Evolutionary conservation across 139 green algal genomes (phyloP).

Genomic region (Picochlorum costavermella): DNA sequence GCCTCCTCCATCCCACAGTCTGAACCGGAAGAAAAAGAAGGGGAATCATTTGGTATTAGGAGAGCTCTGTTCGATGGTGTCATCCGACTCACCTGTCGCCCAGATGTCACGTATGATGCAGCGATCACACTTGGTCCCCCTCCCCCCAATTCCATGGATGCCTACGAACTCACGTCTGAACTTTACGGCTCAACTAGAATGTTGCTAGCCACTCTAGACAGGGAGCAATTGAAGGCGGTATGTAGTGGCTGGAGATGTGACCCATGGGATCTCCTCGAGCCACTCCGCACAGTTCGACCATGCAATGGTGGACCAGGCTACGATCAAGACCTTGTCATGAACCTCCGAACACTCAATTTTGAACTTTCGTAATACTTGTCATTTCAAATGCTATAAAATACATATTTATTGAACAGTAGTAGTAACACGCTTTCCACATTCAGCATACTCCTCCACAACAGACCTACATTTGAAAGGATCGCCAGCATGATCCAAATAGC

Average conservation of each 20-base stretch:
- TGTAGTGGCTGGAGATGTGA: conserved; percentile 32
- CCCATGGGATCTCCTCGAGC: conserved; percentile 30
- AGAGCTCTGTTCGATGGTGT: conserved; percentile 32
- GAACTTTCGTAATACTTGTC: conserved; percentile 13
- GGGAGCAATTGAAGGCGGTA: conserved; percentile 27
- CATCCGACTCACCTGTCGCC: conserved; percentile 26
- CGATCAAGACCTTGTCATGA: conserved; percentile 21
- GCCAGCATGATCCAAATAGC: conserved; percentile 12
- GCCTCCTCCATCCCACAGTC: not conserved
- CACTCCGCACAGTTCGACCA: conserved; percentile 18
- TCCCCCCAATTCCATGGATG: not conserved
- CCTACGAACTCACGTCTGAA: conserved; percentile 21
- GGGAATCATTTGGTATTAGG: conserved; percentile 15
- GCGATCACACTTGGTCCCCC: conserved; percentile 14
- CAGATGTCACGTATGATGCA: conserved; percentile 31
- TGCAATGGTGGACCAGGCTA: conserved; percentile 27
- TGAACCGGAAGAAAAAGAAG: not conserved
- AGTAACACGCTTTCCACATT: conserved; percentile 6
- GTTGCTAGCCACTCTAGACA: conserved; percentile 30
- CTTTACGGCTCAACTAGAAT: conserved; percentile 34
- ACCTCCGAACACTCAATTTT: conserved; percentile 31
- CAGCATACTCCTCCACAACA: conserved; percentile 19
- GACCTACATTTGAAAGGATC: conserved; percentile 17
- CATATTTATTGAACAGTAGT: not conserved
- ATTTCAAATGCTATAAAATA: not conserved